These are phyloP conservation scores for Debaryomyces udenii DNA, from an alignment of 1,139 yeast species.

Conservation along the genomic window DNA sequence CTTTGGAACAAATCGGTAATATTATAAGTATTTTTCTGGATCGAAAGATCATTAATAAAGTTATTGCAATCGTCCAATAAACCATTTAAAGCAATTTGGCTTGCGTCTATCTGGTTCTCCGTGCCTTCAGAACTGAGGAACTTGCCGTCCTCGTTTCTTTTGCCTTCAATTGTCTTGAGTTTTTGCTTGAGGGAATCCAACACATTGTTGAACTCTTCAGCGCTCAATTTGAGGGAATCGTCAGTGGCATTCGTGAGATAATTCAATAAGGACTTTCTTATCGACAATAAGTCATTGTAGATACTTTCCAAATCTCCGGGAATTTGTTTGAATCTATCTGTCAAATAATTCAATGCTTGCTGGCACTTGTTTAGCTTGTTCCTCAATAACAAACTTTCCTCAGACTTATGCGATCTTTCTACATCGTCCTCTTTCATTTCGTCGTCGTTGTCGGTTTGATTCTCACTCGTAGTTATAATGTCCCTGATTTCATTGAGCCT, in stretches of 20 bases:
- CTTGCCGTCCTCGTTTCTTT: slow-evolving; percentile 39
- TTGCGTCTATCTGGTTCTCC: slow-evolving; percentile 26
- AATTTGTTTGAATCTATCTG: slow-evolving; percentile 54
- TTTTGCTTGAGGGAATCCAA: slow-evolving; percentile 24
- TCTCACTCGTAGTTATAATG: slow-evolving; percentile 55
- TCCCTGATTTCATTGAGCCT: slow-evolving; percentile 68
- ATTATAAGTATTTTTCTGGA: slow-evolving; percentile 50
- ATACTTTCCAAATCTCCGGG: slow-evolving; percentile 56
- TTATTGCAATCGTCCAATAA: slow-evolving; percentile 81
- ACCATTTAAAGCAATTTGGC: slow-evolving; percentile 69
- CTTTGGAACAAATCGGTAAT: slow-evolving; percentile 25
- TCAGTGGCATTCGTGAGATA: slow-evolving; percentile 29
- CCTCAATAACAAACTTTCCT: slow-evolving; percentile 60
- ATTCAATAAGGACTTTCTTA: slow-evolving; percentile 39
- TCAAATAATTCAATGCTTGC: slow-evolving; percentile 54
- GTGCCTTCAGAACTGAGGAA: slow-evolving; percentile 30
- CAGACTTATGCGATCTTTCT: slow-evolving; percentile 40
- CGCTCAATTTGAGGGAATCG: slow-evolving; percentile 10
- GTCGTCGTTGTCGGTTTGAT: slow-evolving; percentile 31
- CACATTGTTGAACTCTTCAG: slow-evolving; percentile 13
- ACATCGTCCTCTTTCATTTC: slow-evolving; percentile 22
- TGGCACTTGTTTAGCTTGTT: slow-evolving; percentile 62
- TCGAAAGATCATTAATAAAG: slow-evolving; percentile 66
- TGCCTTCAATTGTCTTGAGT: slow-evolving; percentile 34
- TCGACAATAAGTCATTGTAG: slow-evolving; percentile 49